A percentile compares a stretch with the other conserved stretches of the same genome.
Evolutionary conservation across 305 asterid species (phyloP).

Genomic region (Rubia tinctorum): DNA sequence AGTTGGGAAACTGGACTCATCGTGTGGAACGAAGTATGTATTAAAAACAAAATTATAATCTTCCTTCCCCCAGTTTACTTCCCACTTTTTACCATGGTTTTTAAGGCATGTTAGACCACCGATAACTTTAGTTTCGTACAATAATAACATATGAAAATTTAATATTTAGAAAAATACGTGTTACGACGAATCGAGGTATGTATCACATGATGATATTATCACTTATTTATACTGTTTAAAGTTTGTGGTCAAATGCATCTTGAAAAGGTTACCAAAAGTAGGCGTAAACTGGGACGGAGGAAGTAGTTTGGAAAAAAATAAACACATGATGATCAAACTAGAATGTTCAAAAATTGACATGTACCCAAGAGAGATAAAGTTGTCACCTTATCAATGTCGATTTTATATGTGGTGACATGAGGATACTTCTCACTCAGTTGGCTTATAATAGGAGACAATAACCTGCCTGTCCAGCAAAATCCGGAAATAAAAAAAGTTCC

Average conservation of each 20-base stretch:
- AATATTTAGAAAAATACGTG: no score
- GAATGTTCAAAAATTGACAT: background rate
- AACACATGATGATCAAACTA: background rate
- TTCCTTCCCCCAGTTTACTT: no score
- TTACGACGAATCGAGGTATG: no score
- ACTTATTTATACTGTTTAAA: background rate
- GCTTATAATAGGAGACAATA: constrained; percentile 70
- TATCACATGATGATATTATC: background rate
- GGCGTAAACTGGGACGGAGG: background rate
- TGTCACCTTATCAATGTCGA: constrained; percentile 85
- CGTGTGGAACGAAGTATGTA: no score
- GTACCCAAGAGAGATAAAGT: background rate
- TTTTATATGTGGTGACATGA: constrained; percentile 79
- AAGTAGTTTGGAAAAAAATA: background rate
- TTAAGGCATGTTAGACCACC: no score
- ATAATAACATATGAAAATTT: no score
- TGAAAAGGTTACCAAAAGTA: no score
- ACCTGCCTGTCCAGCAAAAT: constrained; percentile 48
- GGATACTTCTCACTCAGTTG: constrained; percentile 86
- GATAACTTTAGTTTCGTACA: no score
- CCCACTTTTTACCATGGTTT: no score
- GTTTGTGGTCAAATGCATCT: no score
- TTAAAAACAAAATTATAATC: no score
- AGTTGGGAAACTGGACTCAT: no score
- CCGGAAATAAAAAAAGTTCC: background rate